Evolutionary conservation across 208 protist species (phyloP).

Genomic region (Leishmania mexicana): DNA sequence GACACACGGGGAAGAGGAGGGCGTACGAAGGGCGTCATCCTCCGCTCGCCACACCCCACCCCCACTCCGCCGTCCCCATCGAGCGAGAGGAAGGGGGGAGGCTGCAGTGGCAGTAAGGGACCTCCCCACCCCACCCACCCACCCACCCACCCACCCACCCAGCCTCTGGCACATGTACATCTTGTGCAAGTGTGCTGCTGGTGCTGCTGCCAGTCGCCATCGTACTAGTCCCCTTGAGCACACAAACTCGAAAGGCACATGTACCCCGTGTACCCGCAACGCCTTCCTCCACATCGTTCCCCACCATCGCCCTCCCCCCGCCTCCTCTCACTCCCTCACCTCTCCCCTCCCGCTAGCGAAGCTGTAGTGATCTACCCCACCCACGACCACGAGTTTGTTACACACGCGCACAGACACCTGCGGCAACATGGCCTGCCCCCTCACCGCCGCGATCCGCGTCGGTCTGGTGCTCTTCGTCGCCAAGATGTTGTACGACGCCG

Average conservation of each 20-base stretch:
- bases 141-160: too few species aligned
- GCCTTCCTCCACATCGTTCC: not conserved
- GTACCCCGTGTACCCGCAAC: not conserved
- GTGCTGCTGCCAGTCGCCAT: not conserved
- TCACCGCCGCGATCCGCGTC: slow-evolving; percentile 38
- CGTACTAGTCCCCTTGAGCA: not conserved
- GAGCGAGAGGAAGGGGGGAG: not conserved
- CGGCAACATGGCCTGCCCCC: slow-evolving; percentile 43
- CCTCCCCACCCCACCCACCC: too few species aligned
- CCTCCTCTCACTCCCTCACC: not conserved
- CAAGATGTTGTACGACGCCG: slow-evolving; percentile 36
- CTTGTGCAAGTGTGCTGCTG: not conserved
- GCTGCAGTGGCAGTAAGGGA: not conserved
- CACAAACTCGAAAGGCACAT: not conserved
- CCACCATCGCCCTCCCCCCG: not conserved
- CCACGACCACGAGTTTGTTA: not conserved
- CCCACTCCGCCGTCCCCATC: not conserved
- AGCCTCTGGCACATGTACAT: not conserved
- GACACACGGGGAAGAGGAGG: not conserved
- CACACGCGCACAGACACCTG: not conserved
- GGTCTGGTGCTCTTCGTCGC: slow-evolving; percentile 33
- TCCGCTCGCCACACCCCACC: not conserved
- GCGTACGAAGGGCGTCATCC: not conserved
- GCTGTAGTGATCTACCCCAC: not conserved
- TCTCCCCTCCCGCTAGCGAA: not conserved